A percentile compares a stretch with the other conserved stretches of the same genome.
Conservation (phyloP, 176 grass and related monocot species). For the Luzula sylvatica region DNA sequence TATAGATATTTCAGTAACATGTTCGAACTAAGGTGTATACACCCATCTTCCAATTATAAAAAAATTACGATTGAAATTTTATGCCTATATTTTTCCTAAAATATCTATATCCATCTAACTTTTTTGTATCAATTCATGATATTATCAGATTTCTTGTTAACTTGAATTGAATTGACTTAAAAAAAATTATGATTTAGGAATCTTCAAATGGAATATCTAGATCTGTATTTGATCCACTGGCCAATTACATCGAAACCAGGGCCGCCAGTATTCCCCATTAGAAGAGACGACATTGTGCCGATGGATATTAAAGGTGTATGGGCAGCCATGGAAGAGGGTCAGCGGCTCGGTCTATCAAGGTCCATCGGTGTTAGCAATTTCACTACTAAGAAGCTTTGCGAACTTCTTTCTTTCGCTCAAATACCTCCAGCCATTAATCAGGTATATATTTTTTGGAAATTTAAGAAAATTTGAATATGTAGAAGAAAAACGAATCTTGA, state of each 20-base stretch:
- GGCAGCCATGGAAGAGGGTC: slow-evolving; percentile 54
- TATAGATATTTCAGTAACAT: too few relatives aligned
- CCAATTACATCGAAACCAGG: slow-evolving; percentile 31
- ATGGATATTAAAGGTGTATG: slow-evolving; percentile 46
- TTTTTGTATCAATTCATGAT: too few relatives aligned
- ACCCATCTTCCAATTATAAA: too few relatives aligned
- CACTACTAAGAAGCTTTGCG: slow-evolving; percentile 34
- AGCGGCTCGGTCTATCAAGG: slow-evolving; percentile 34
- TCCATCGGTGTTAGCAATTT: slow-evolving; percentile 65
- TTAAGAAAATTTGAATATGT: background rate
- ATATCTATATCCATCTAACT: too few relatives aligned
- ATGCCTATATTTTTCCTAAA: too few relatives aligned
- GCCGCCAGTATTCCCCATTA: background rate
- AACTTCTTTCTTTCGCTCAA: slow-evolving; percentile 15
- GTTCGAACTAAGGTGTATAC: too few relatives aligned
- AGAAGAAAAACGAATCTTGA: too few relatives aligned
- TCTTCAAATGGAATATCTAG: slow-evolving; percentile 52
- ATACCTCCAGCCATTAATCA: slow-evolving; percentile 52
- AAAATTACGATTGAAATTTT: too few relatives aligned
- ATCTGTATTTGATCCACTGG: slow-evolving; percentile 63
- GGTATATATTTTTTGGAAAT: slow-evolving; percentile 2
- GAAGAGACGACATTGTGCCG: slow-evolving; percentile 22
- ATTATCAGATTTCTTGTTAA: too few relatives aligned
- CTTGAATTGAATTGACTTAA: too few relatives aligned
- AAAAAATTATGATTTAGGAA: slow-evolving; percentile 18